These are phyloP conservation scores for Spergularia bocconei DNA, from an alignment of 148 eudicot genomes.

Conservation along the genomic window DNA sequence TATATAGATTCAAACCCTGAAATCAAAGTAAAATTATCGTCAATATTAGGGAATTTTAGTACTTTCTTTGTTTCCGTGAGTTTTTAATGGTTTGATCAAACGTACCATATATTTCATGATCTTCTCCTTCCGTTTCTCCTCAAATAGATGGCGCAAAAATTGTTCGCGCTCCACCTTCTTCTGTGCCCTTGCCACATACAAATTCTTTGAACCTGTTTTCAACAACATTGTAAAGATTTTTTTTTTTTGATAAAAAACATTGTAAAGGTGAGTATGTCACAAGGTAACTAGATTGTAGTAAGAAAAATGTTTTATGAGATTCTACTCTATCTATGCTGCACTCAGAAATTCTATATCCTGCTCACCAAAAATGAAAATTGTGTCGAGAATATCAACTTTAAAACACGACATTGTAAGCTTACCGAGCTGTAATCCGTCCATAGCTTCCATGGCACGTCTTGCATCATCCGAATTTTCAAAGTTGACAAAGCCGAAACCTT, in stretches of 20 bases:
- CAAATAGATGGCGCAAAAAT: slow-evolving; percentile 52
- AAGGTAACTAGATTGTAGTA: too few relatives aligned
- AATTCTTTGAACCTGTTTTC: slow-evolving; percentile 56
- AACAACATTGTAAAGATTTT: too few relatives aligned
- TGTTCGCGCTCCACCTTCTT: slow-evolving; percentile 78
- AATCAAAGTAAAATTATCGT: not conserved
- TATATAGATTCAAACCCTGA: slow-evolving; percentile 72
- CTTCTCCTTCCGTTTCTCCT: slow-evolving; percentile 68
- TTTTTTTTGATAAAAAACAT: too few relatives aligned
- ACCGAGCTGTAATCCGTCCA: slow-evolving; percentile 69
- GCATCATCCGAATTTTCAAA: slow-evolving; percentile 70
- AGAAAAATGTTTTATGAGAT: too few relatives aligned
- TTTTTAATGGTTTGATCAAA: not conserved
- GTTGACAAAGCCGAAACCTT: slow-evolving; percentile 79
- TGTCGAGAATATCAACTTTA: too few relatives aligned
- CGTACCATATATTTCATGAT: slow-evolving; percentile 60
- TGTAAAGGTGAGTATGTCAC: too few relatives aligned
- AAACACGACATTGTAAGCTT: not conserved
- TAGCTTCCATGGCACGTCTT: slow-evolving; percentile 56
- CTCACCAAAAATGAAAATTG: not conserved
- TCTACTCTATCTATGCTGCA: too few relatives aligned
- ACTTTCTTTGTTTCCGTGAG: too few relatives aligned
- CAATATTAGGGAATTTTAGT: too few relatives aligned
- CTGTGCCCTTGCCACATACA: slow-evolving; percentile 77
- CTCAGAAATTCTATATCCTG: too few relatives aligned